Evolutionary conservation across 306 rosid genomes (phyloP).

Genomic region (Pterocarpus santalinus): DNA sequence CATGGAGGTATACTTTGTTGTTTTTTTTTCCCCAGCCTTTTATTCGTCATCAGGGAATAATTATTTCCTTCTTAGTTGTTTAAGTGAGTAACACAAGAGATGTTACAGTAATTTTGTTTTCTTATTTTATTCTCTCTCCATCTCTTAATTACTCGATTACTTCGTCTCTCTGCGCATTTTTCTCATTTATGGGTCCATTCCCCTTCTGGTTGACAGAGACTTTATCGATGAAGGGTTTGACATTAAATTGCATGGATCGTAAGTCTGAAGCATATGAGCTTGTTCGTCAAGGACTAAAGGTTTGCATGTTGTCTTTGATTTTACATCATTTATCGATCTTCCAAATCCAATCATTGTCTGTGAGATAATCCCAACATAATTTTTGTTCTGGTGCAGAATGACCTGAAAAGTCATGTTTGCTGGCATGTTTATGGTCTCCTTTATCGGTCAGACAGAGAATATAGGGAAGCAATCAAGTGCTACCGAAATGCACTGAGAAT

Average conservation of each 20-base stretch:
- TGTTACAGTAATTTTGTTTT: too few species aligned
- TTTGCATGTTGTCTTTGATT: constrained; percentile 48
- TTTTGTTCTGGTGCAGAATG: constrained; percentile 75
- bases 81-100: background rate
- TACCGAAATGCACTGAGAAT: constrained; percentile 92
- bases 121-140: background rate
- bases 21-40: constrained; percentile 12
- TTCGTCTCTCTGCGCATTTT: background rate
- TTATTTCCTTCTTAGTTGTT: constrained; percentile 17
- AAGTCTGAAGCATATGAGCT: constrained; percentile 98
- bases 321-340: constrained; percentile 12
- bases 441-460: constrained; percentile 97
- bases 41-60: background rate
- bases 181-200: constrained; percentile 33
- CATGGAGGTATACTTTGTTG: constrained; percentile 83
- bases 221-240: constrained; percentile 97
- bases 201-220: constrained; percentile 70
- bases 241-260: constrained; percentile 98
- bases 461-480: constrained; percentile 97
- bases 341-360: constrained; percentile 21
- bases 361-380: constrained; percentile 35
- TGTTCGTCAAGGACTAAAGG: constrained; percentile 95
- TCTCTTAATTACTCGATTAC: constrained; percentile 13
- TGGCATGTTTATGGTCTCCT: constrained; percentile 99
- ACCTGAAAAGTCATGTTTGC: constrained; percentile 99